Base-by-base conservation (phyloP, 2,329 filamentous ascomycete genomes). In the Phyllosticta paracitricarpa region DNA sequence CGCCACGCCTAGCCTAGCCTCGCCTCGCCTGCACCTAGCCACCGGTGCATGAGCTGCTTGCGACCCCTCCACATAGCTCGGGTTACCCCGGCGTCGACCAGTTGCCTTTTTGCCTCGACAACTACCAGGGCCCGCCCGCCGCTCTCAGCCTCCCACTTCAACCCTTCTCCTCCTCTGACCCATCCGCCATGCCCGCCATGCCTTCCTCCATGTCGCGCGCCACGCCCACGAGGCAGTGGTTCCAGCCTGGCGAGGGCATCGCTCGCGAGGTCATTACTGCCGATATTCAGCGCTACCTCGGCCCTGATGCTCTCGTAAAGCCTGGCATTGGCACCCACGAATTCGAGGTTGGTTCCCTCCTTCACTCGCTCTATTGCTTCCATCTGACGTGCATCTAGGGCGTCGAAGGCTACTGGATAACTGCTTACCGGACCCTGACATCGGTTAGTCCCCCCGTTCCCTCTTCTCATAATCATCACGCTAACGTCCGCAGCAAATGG, bases 271-370 rank as follows among this genome's bases (percentile, higher is more conserved):
- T 81, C 69, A 80, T 81, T 65, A 78, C 77, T 56, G 77, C 77
- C 65, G 78, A 81, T 70, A 80, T 81, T 66, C 77, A 79, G 70
- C 74, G 77, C 67, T 80, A 79, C 66, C 68, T 81, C 61, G 78
- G 78, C 59, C 77, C 76, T 64, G 78, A 81, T 72, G 78, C 78
- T 56, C 77, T 78, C 62, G 77, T 80, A 54, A 74, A 75, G 66
- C 78, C 78, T 51, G 78, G 78, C 56, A 65, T 70, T 56, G 77
- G 76, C 66, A 76, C 70, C 63, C 76, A 73, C 61, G 74, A 78
- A 61, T 72, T 77, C 67, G 72, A 77, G 71, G 76, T 79, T 55
- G 58, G 60, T 35, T 40, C 52, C 35, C 66, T 71, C 73, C 65
- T 60, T 53, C 33, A 14, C 33, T 40, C 10, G 2, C 8, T 40